These are phyloP conservation scores for Pythium phragmitis DNA, from an alignment of 352 stramenopile genomes.

Conservation along the genomic window DNA sequence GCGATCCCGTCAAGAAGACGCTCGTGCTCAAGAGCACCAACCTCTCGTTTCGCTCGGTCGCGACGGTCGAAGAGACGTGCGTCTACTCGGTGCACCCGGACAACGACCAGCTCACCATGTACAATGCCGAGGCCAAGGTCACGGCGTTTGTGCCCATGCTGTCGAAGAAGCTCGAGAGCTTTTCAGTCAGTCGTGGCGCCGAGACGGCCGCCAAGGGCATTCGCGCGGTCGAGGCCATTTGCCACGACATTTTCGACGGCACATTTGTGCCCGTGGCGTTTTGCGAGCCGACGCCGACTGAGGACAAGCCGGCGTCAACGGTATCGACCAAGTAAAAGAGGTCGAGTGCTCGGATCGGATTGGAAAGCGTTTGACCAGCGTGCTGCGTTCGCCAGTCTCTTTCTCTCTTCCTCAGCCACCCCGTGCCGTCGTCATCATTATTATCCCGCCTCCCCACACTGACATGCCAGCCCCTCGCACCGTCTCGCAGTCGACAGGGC, in stretches of 20 bases:
- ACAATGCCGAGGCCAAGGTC: constrained; percentile 73
- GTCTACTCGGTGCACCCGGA: constrained; percentile 75
- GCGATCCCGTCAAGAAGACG: constrained; percentile 58
- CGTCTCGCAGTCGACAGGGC: no score
- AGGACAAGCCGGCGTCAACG: neutral
- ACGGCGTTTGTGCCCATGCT: constrained; percentile 83
- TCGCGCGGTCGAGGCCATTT: constrained; percentile 75
- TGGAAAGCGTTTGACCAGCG: no score
- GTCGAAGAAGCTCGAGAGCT: constrained; percentile 78
- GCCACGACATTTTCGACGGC: constrained; percentile 84
- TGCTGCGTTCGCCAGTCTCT: no score
- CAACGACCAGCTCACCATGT: constrained; percentile 53
- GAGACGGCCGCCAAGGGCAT: constrained; percentile 83
- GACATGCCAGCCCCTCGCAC: no score
- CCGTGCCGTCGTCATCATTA: no score
- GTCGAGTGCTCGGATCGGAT: no score
- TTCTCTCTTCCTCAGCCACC: no score
- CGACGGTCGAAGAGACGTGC: constrained; percentile 81
- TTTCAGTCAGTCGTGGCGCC: constrained; percentile 66
- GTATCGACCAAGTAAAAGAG: no score
- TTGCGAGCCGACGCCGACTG: constrained; percentile 39
- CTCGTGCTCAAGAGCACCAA: constrained; percentile 85
- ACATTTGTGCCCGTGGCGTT: constrained; percentile 63
- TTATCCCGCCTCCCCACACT: no score
- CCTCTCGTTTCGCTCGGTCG: constrained; percentile 71